A percentile compares a stretch with the other conserved stretches of the same genome.
Conservation (phyloP, 306 rosid genomes). For the Vigna mungo region DNA sequence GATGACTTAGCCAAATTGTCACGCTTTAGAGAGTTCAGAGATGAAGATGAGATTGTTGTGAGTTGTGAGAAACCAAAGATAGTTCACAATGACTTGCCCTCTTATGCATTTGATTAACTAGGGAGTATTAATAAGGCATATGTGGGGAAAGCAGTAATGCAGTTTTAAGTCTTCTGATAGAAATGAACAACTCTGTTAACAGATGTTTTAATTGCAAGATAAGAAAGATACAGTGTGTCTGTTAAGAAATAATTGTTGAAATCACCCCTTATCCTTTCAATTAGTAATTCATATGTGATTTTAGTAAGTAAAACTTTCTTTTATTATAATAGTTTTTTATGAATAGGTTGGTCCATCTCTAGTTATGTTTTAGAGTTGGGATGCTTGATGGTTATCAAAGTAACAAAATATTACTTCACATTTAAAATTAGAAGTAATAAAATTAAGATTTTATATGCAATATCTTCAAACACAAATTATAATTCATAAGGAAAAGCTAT, state of each 20-base stretch:
- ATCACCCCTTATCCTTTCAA: not conserved
- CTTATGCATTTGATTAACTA: conserved; percentile 57
- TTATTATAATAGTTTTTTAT: too few species aligned
- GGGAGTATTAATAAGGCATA: conserved; percentile 1
- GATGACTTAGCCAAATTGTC: conserved; percentile 71
- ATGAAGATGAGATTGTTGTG: conserved; percentile 57
- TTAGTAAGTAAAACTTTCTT: too few species aligned
- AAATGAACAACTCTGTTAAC: not conserved
- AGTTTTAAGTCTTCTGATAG: not conserved
- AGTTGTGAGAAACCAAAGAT: conserved; percentile 56
- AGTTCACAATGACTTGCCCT: conserved; percentile 44
- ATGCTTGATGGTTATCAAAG: too few species aligned
- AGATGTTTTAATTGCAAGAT: not conserved
- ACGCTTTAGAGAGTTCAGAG: conserved; percentile 64
- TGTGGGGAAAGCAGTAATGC: not conserved
- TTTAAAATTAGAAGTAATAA: too few species aligned
- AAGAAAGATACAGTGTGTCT: not conserved
- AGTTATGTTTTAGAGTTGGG: too few species aligned
- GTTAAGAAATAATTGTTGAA: too few species aligned
- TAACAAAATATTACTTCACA: too few species aligned
- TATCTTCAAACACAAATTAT: too few species aligned
- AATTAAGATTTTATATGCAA: too few species aligned
- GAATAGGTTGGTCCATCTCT: too few species aligned
- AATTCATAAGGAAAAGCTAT: too few species aligned
- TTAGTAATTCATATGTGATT: not conserved